Percentiles rank a stretch among this genome's conserved stretches.
phyloP scores from a whole-genome alignment of 495 filamentous ascomycete species.

The Articulospora tetracladia region DNA sequence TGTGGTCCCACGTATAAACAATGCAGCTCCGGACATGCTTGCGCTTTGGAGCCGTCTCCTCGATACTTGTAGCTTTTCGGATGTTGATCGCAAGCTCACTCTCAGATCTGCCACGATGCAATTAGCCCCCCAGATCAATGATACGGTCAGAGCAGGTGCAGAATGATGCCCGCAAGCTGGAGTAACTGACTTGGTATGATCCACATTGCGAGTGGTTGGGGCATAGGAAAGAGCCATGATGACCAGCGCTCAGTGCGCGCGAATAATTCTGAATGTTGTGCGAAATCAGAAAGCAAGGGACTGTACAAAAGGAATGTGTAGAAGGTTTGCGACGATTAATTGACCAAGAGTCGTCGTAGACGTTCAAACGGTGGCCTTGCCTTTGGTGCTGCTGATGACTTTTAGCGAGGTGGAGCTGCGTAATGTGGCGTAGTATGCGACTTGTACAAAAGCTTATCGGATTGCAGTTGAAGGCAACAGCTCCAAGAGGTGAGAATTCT shows the following conservation, averaged over 20 bases:
- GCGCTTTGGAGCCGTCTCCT: slow-evolving; percentile 94
- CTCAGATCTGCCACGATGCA: slow-evolving; percentile 64
- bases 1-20: slow-evolving; percentile 99
- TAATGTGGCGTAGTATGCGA: slow-evolving; percentile 12
- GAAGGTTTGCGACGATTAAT: not conserved
- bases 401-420: slow-evolving; percentile 12
- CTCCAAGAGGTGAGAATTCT: not conserved
- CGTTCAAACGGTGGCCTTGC: not conserved
- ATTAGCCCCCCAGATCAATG: not conserved
- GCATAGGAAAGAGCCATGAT: slow-evolving; percentile 22
- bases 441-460: not conserved
- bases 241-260: slow-evolving; percentile 9
- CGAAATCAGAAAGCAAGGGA: slow-evolving; percentile 2
- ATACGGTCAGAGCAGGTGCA: not conserved
- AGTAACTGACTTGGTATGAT: slow-evolving; percentile 25
- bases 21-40: slow-evolving; percentile 99
- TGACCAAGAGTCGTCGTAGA: not conserved
- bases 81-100: slow-evolving; percentile 93
- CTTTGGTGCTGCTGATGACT: not conserved
- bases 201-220: slow-evolving; percentile 21
- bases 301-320: slow-evolving; percentile 9
- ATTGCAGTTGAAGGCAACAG: not conserved
- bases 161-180: not conserved
- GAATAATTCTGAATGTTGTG: not conserved
- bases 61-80: slow-evolving; percentile 90